These are phyloP conservation scores for Gynochthodes officinalis DNA, from an alignment of 257 asterid species.

Conservation along the genomic window DNA sequence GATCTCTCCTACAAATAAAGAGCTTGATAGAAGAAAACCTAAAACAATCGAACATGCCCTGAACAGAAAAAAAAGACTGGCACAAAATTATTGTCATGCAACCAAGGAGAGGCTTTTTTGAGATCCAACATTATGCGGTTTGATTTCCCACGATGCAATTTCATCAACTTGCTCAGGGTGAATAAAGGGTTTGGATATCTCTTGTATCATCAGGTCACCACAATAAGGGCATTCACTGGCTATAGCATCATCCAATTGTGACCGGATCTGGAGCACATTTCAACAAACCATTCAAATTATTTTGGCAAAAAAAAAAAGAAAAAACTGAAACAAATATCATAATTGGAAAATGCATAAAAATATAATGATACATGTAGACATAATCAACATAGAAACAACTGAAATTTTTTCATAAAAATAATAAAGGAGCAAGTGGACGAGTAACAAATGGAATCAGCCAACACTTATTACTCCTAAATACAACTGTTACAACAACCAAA, in stretches of 20 bases:
- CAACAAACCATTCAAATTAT: not conserved
- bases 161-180: constrained; percentile 57
- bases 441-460: not conserved
- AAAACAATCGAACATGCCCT: not conserved
- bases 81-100: constrained; percentile 24
- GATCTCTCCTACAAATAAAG: not conserved
- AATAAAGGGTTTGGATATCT: constrained; percentile 76
- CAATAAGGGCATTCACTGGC: constrained; percentile 96
- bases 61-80: not conserved
- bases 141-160: constrained; percentile 77
- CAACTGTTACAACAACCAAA: not conserved
- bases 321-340: no score
- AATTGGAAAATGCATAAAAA: not conserved
- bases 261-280: constrained; percentile 63
- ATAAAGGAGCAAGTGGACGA: not conserved
- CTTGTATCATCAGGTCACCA: constrained; percentile 89
- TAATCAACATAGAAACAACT: not conserved
- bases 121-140: constrained; percentile 49
- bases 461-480: not conserved
- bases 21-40: not conserved
- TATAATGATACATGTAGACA: not conserved
- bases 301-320: not conserved
- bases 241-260: constrained; percentile 83
- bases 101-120: constrained; percentile 68
- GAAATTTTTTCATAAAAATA: no score